Evolutionary conservation across 768 basidiomycete species (phyloP).

Genomic region (Suillus bovinus): DNA sequence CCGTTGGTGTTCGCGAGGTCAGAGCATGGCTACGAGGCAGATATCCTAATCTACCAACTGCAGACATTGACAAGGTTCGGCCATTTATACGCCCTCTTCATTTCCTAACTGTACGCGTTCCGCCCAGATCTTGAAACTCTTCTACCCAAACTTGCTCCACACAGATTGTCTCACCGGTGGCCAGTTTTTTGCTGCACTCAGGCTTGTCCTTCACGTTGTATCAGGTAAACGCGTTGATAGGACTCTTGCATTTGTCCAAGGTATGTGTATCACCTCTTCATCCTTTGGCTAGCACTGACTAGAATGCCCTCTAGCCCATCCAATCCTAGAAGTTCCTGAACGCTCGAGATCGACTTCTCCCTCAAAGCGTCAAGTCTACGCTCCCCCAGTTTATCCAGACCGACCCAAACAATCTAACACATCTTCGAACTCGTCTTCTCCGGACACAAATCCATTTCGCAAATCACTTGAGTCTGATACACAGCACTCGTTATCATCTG

Average conservation of each 20-base stretch:
- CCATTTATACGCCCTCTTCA: slow-evolving; percentile 4
- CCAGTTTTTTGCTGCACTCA: slow-evolving; percentile 75
- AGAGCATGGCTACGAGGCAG: slow-evolving; percentile 77
- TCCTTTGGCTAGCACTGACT: slow-evolving; percentile 12
- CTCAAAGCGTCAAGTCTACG: slow-evolving; percentile 22
- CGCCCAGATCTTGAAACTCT: slow-evolving; percentile 62
- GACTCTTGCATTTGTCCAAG: slow-evolving; percentile 73
- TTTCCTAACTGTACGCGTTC: not conserved
- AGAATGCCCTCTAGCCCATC: slow-evolving; percentile 20
- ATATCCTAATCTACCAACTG: slow-evolving; percentile 53
- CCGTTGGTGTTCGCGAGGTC: slow-evolving; percentile 62
- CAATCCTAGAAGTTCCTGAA: slow-evolving; percentile 6
- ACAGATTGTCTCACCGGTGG: slow-evolving; percentile 60
- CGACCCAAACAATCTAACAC: slow-evolving; percentile 22
- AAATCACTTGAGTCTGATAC: slow-evolving; percentile 20
- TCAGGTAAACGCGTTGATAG: slow-evolving; percentile 64
- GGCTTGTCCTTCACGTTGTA: slow-evolving; percentile 64
- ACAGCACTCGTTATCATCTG: not conserved
- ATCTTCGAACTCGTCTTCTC: slow-evolving; percentile 20
- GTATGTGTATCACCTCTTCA: slow-evolving; percentile 46
- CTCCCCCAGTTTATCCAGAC: slow-evolving; percentile 31
- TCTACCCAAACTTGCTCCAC: slow-evolving; percentile 53
- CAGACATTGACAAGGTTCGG: slow-evolving; percentile 61
- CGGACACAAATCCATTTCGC: slow-evolving; percentile 34
- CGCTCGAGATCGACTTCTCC: slow-evolving; percentile 20